Evolutionary conservation across 2,329 filamentous ascomycete species (phyloP), one percentile per base, ranked within the genome.

Genomic region (Hypoxylon sp.): DNA sequence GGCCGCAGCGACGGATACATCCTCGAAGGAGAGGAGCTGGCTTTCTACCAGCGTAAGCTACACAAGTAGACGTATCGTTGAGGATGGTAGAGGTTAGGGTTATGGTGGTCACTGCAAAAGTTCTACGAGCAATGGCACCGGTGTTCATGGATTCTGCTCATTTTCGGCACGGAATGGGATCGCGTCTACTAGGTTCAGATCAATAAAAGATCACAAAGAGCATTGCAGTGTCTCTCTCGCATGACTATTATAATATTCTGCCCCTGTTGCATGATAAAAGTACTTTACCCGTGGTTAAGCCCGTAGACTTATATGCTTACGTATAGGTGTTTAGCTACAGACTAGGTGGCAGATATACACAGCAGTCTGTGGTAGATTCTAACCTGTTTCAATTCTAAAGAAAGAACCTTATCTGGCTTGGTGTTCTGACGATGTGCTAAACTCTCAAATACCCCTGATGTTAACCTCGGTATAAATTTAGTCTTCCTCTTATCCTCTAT

Each of bases 11-110:
- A 99, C 81, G 95, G 95, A 73, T 99, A 99, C 87, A 90, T 99
- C 82, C 88, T 99, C 73, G 95, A 99, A 90, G 95, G 95, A 78
- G 95, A 99, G 84, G 95, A 99, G 90, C 89, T 99, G 79, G 93
- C 94, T 82, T 99, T 99, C 92, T 99, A 99, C 93, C 94, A 97
- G 91, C 92, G 92, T 86, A 94, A 94, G 85, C 93, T 98, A 83
- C 92, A 95, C 90, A 98, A 97, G 89, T 98, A 97, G 86, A 41
- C 49, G 56, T 56, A 64, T 62, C 48, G 63, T 65, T 58, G 53
- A 41, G 50, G 41, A 19, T 26, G 64, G 61, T 43, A 44, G 56
- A 49, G 60, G 51, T 65, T 60, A 68, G 62, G 70, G 70, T 68
- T 49, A 26, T 26, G 55, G 63, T 57, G 56, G 69, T 67, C 59